Evolutionary conservation across 495 filamentous ascomycete genomes (phyloP), one percentile per base, ranked within the genome.

Genomic region (Daldinia loculata): DNA sequence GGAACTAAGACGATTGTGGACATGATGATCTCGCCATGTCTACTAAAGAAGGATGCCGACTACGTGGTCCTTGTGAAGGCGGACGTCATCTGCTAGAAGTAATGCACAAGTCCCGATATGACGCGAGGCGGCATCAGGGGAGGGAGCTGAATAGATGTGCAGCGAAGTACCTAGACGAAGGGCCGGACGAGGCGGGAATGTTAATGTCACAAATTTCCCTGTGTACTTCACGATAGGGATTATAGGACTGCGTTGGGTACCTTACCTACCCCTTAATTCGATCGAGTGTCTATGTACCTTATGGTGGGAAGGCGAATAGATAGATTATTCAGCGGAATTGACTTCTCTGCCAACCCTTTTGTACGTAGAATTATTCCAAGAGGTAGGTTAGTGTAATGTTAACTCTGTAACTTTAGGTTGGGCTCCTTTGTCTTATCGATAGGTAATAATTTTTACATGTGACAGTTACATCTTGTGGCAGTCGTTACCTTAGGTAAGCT

Each of bases 1-100:
- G 57, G 70, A 3, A 8, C 58, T 1, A 34, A 64, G 17, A 6
- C 22, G 15, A n/a, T 61, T 7, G 75, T 77, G 26, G 75, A 77
- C 38, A 53, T 77, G 27, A 74, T 77, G 56, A 27, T 77, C 14
- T 70, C 75, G 51, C 75, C 75, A 14, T 68, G 68, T 26, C 74
- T 77, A 2, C 56, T 77, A 1, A 76, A 76, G 63, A 72, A 70
- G 43, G 74, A 76, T 2, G 50, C 19, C 9, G 66, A 75, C 19
- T 77, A 72, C 39, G 30, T 56, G 6, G 66, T 77, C 11, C 60
- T 76, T 1, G 70, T 72, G 53, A 77, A 76, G 63, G 73, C 75
- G 26, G 73, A 77, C 51, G 71, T 77, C 19, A 66, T 74, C 24
- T 77, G 75, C 52, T 74, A 39, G 15, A 36, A 6, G 52, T 11